phyloP scores from a whole-genome alignment of 345 rosid species.

The Barbarea vulgaris region DNA sequence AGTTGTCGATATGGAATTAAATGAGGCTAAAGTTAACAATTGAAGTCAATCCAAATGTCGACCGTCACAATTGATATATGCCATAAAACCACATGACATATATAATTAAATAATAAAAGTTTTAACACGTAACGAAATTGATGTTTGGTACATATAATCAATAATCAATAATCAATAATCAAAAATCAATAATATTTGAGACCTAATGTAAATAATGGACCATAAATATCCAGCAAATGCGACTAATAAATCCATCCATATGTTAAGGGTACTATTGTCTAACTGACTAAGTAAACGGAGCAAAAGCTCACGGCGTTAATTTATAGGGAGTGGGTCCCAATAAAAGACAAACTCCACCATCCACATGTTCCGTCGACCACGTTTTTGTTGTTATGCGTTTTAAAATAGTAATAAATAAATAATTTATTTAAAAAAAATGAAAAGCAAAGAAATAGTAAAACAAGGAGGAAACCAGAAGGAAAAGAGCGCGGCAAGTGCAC shows the following conservation, averaged over 20 bases:
- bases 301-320: constrained; percentile 27
- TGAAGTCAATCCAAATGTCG: constrained; percentile 35
- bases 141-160: neutral
- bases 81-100: constrained; percentile 15
- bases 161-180: too few species aligned
- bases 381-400: constrained; percentile 42
- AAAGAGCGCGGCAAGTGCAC: constrained; percentile 22
- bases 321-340: constrained; percentile 24
- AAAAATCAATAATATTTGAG: neutral
- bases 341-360: constrained; percentile 33
- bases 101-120: neutral
- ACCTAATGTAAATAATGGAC: constrained; percentile 3
- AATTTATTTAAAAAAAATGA: neutral
- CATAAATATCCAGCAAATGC: neutral
- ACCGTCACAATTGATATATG: constrained; percentile 27
- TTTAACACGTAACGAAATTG: neutral
- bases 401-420: neutral
- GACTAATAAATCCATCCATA: constrained; percentile 1
- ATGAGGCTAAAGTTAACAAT: neutral
- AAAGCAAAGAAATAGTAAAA: neutral
- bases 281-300: neutral
- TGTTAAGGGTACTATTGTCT: constrained; percentile 21
- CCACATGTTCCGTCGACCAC: constrained; percentile 42
- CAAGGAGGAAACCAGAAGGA: constrained; percentile 22
- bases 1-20: constrained; percentile 19